phyloP scores from a whole-genome alignment of 768 basidiomycete genomes.

The Lentinus tigrinus region DNA sequence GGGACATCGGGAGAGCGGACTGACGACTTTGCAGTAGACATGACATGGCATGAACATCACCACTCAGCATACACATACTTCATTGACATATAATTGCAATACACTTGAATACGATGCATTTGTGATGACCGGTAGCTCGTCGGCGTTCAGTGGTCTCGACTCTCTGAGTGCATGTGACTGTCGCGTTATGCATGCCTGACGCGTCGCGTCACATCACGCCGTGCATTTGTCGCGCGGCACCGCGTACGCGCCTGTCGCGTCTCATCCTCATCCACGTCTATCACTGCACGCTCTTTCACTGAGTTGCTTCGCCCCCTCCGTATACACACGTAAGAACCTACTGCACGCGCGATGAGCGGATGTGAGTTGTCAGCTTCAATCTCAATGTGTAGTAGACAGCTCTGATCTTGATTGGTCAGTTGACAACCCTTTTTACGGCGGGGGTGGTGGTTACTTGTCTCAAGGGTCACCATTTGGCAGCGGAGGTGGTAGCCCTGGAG shows the following conservation, averaged over 20 bases:
- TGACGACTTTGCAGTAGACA: conserved; percentile 6
- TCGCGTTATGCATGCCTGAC: conserved; percentile 5
- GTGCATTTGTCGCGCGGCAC: neutral
- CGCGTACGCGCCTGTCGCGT: conserved; percentile 14
- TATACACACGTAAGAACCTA: no score
- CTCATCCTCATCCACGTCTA: neutral
- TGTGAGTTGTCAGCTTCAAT: conserved; percentile 32
- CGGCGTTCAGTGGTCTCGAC: no score
- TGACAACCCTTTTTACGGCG: conserved; percentile 39
- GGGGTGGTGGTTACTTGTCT: conserved; percentile 48
- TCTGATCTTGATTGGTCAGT: conserved; percentile 3
- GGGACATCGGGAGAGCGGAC: conserved; percentile 3
- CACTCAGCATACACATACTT: conserved; percentile 13
- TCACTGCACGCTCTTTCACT: neutral
- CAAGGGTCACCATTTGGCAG: conserved; percentile 61
- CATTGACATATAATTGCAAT: conserved; percentile 8
- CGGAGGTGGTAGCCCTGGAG: conserved; percentile 58
- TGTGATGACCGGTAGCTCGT: no score
- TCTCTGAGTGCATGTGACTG: no score
- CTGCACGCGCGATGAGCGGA: conserved; percentile 38
- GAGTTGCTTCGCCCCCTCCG: neutral
- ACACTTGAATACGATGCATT: neutral
- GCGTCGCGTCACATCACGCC: conserved; percentile 15
- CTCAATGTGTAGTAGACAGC: no score
- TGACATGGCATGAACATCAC: conserved; percentile 12